Percentiles rank a stretch among this genome's conserved stretches.
phyloP scores from a whole-genome alignment of 2,329 filamentous ascomycete genomes.

The Botrytis fragariae region DNA sequence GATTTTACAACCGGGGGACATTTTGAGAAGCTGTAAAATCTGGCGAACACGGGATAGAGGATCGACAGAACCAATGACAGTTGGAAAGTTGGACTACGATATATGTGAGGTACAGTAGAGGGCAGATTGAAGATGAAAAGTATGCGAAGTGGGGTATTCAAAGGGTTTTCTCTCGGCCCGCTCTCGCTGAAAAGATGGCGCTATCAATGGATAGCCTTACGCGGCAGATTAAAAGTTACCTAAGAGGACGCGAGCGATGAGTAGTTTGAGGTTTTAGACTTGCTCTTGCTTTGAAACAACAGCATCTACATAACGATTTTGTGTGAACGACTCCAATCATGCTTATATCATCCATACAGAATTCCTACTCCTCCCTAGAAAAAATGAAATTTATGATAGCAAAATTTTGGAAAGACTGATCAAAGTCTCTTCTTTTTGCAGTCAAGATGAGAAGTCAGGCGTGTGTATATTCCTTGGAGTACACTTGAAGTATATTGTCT shows the following conservation, averaged over 20 bases:
- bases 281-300: background rate
- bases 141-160: slow-evolving; percentile 7
- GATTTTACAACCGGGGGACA: slow-evolving; percentile 9
- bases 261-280: background rate
- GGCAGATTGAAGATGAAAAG: background rate
- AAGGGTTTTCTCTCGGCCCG: slow-evolving; percentile 10
- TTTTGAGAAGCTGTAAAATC: background rate
- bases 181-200: slow-evolving; percentile 7
- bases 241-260: background rate
- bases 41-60: background rate
- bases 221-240: background rate
- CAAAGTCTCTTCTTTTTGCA: background rate
- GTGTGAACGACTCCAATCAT: background rate
- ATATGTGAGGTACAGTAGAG: background rate
- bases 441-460: background rate
- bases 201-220: background rate
- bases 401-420: background rate
- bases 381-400: background rate
- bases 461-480: background rate
- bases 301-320: background rate
- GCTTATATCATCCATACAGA: too few relatives aligned
- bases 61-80: background rate
- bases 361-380: background rate
- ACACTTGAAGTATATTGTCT: background rate
- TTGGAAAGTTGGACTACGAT: background rate